phyloP scores from a whole-genome alignment of 495 filamentous ascomycete genomes.

The Penicillium ucsense region DNA sequence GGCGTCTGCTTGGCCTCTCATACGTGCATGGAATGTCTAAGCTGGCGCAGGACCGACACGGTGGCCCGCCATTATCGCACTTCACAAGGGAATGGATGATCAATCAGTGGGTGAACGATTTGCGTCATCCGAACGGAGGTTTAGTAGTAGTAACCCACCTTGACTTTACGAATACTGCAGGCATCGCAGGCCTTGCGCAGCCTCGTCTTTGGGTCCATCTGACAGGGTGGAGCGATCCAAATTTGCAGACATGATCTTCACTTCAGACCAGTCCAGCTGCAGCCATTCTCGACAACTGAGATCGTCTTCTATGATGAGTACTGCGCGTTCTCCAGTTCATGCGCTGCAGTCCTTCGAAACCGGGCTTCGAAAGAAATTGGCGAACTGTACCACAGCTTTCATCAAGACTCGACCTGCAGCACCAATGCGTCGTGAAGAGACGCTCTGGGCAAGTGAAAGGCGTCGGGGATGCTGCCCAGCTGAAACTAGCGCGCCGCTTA shows the following conservation, averaged over 20 bases:
- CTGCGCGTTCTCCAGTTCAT: neutral
- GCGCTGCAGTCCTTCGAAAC: neutral
- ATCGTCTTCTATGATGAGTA: neutral
- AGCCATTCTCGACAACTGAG: slow-evolving; percentile 1
- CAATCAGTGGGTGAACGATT: neutral
- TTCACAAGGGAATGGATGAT: slow-evolving; percentile 17
- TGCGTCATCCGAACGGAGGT: neutral
- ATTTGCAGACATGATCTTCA: slow-evolving; percentile 15
- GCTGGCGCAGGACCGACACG: slow-evolving; percentile 69
- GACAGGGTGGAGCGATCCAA: slow-evolving; percentile 2
- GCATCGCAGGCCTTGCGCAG: slow-evolving; percentile 76
- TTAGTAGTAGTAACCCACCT: slow-evolving; percentile 40
- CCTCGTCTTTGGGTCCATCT: slow-evolving; percentile 39
- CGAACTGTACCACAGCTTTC: too few species aligned
- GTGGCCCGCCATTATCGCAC: slow-evolving; percentile 74
- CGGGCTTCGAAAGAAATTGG: too few species aligned
- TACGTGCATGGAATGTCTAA: slow-evolving; percentile 81
- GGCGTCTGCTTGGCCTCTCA: slow-evolving; percentile 63
- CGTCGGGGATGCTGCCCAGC: neutral
- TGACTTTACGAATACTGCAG: slow-evolving; percentile 78
- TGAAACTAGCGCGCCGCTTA: neutral
- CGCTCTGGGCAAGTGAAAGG: slow-evolving; percentile 2
- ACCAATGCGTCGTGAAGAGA: neutral
- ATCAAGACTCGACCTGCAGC: too few species aligned
- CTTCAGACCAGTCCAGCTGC: slow-evolving; percentile 13